phyloP scores from a whole-genome alignment of 345 rosid species.

The Chamaenerion angustifolium region DNA sequence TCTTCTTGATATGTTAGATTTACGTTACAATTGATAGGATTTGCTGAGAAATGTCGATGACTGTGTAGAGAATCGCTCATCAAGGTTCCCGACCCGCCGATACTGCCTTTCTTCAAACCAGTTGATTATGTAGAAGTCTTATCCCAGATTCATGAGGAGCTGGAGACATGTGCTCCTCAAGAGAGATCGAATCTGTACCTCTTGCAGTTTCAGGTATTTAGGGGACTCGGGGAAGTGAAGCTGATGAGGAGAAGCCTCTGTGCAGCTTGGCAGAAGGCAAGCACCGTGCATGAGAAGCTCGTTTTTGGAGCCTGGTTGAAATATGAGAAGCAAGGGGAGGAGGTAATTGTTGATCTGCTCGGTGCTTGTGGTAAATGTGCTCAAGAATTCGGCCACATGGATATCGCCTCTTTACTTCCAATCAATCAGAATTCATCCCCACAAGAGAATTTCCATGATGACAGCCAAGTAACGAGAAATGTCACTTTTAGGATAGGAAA shows the following conservation, averaged over 20 bases:
- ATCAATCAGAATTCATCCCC: constrained; percentile 8
- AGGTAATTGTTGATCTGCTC: constrained; percentile 71
- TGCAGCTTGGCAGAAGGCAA: constrained; percentile 79
- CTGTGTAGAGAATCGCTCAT: constrained; percentile 77
- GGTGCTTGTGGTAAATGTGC: constrained; percentile 59
- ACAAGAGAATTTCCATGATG: too few species aligned
- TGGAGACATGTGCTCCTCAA: constrained; percentile 56
- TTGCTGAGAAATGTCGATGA: background rate
- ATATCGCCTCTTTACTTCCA: constrained; percentile 46
- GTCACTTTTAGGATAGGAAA: constrained; percentile 30
- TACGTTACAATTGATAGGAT: too few species aligned
- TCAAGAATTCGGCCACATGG: constrained; percentile 57
- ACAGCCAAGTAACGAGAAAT: too few species aligned
- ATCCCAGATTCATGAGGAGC: constrained; percentile 93
- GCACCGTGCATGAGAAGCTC: constrained; percentile 68
- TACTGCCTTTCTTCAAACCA: constrained; percentile 73
- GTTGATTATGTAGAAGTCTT: constrained; percentile 88
- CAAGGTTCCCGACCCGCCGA: constrained; percentile 78
- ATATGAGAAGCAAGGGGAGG: constrained; percentile 86
- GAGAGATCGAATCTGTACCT: constrained; percentile 65
- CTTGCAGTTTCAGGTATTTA: constrained; percentile 73
- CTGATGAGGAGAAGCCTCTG: constrained; percentile 79
- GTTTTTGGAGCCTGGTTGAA: constrained; percentile 87
- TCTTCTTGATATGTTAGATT: too few species aligned
- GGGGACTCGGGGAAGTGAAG: constrained; percentile 85